Evolutionary conservation across 331 rosid genomes (phyloP), one percentile per base, ranked within the genome.

Genomic region (Prunus yedoensis): DNA sequence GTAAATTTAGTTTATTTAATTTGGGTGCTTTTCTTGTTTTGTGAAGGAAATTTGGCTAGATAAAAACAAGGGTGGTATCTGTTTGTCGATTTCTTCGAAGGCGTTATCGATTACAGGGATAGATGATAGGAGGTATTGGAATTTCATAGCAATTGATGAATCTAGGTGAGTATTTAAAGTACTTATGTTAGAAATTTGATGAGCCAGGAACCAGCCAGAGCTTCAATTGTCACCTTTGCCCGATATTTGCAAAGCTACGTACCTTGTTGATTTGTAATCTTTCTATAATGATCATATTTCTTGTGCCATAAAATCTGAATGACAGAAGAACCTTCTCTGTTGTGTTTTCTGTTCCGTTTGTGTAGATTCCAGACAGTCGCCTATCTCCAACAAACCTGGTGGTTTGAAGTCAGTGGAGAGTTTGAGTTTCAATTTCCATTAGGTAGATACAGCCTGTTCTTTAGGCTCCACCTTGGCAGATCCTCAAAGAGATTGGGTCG

Each of bases 351-450:
- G 27, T 70, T 61, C 52, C 23, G 21, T 41, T 71, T 30, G 71
- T 82, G 47, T 38, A 85, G 88, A 74, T 85, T 85, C 53, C 80
- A 68, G 68, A 76, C 60, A 45, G 82, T 79, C 50, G 88, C 88
- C 16, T 85, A 85, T 85, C 88, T 85, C 64, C 86, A 82, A 50
- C 88, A 85, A 70, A 82, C 78, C 30, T 85, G 88, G 88, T 85
- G 88, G 88, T 76, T 85, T n/a, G 88, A 85, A 75, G 80, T 81
- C 30, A 75, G 43, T 17, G 88, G 88, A 59, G 88, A 85, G 65
- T 35, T 85, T 23, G 79, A 82, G 70, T 85, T 85, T 70, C 82
- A 62, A 46, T 85, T 85, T n/a, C 86, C 88, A 0, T 20, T 70
- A 1, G 88, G 88, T 30, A 76, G 38, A 32, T 85, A 85, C 15